Base-by-base conservation (phyloP, 2,329 filamentous ascomycete species). In the Sporothrix luriei region DNA sequence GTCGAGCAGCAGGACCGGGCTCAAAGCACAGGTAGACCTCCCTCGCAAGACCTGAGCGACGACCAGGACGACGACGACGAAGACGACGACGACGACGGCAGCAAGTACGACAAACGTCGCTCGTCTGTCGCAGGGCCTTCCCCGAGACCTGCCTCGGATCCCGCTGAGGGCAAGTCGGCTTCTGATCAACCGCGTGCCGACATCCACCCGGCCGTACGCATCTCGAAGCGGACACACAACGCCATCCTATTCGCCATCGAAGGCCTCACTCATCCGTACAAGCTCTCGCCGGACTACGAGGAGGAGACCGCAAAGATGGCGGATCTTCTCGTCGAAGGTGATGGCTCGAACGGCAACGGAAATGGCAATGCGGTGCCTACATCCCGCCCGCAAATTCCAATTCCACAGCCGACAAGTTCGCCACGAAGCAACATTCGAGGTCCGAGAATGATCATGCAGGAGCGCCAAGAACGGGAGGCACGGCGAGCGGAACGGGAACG, bases 291-390 rank as follows among this genome's bases (percentile, higher is more conserved):
- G 29, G 93, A 97, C 79, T 82, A 90, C 74, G 85, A 90, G 72
- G 95, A 99, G 84, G 92, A 97, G 83, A 91, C 92, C 85, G 92
- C 94, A 75, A 87, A 88, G 76, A 98, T 99, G 94, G 91, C 94
- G 75, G 94, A 97, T 79, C 84, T 97, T 75, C 79, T 84, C 72
- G 78, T 79, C 71, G 84, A 87, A 76, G 86, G 88, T 77, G 83
- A 83, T 76, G 79, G 82, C 73, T 83, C 85, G 73, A 40, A 40
- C 11, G n/a, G 26, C 55, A 59, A 65, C 26, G 62, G 62, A 4
- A 86, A 86, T 77, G 86, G 86, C 74, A 85, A 86, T 77, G 84
- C 82, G 70, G 71, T 80, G 48, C 75, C 82, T 1, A 78, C 81
- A 24, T 76, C 82, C 14, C 81, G 84, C 64, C 82, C 70, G 5